phyloP scores from a whole-genome alignment of 805 yeast species.

The Candida endomychidarum region DNA sequence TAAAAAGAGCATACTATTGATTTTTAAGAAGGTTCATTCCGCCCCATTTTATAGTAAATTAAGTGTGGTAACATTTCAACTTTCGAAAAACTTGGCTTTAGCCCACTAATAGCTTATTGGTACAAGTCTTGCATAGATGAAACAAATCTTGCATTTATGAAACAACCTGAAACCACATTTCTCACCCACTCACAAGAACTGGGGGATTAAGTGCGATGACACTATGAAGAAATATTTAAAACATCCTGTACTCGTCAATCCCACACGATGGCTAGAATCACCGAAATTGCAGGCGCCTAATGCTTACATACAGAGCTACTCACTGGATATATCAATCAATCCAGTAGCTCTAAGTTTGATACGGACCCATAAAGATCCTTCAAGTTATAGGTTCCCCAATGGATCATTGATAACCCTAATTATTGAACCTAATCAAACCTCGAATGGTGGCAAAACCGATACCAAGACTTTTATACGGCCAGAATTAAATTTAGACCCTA shows the following conservation, averaged over 20 bases:
- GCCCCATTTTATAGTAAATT: too few species aligned
- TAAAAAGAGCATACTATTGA: background rate
- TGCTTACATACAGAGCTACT: constrained; percentile 18
- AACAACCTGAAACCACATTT: constrained; percentile 1
- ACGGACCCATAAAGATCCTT: constrained; percentile 27
- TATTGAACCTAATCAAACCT: background rate
- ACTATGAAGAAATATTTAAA: constrained; percentile 17
- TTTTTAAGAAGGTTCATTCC: too few species aligned
- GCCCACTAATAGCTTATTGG: too few species aligned
- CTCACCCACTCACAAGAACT: too few species aligned
- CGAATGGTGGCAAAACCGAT: background rate
- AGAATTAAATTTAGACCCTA: constrained; percentile 8
- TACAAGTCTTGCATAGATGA: background rate
- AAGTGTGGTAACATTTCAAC: too few species aligned
- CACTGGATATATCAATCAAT: constrained; percentile 19
- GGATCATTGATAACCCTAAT: constrained; percentile 23
- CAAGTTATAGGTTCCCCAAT: constrained; percentile 24
- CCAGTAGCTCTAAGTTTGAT: constrained; percentile 28
- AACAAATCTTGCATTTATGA: constrained; percentile 1
- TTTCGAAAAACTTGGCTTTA: too few species aligned
- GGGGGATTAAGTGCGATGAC: too few species aligned
- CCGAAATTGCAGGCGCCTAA: constrained; percentile 22
- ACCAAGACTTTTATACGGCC: constrained; percentile 14
- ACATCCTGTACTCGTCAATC: constrained; percentile 34
- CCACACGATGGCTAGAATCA: constrained; percentile 26